Conservation (phyloP, 2,329 filamentous ascomycete genomes). For the Scleromitrula shiraiana region DNA sequence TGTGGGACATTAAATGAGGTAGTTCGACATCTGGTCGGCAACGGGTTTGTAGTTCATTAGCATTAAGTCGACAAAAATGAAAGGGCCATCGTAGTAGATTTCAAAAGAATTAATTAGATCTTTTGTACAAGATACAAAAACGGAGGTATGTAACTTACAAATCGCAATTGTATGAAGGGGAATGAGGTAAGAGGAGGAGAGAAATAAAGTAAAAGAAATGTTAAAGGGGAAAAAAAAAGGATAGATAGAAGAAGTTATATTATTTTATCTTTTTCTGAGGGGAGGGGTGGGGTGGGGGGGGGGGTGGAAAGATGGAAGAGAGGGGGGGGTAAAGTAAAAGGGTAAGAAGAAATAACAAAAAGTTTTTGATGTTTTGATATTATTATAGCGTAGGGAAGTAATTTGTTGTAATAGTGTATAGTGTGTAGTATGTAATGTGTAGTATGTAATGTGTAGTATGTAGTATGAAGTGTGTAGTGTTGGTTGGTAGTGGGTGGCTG, state of each 20-base stretch:
- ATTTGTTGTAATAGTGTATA: no score
- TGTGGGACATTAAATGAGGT: constrained; percentile 26
- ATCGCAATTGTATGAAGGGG: not conserved
- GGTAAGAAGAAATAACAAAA: no score
- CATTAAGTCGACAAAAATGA: not conserved
- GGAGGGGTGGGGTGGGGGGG: constrained; percentile 1
- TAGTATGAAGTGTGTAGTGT: no score
- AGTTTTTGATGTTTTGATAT: no score
- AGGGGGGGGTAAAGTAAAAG: no score
- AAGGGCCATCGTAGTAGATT: not conserved
- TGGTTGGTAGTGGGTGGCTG: no score
- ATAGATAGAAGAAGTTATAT: constrained; percentile 1
- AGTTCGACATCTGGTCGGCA: constrained; percentile 24
- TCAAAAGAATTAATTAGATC: not conserved
- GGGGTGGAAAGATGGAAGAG: not conserved
- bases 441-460: no score
- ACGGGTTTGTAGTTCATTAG: constrained; percentile 10
- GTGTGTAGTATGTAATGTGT: no score
- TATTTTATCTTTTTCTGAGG: no score
- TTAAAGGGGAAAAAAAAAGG: not conserved
- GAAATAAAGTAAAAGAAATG: not conserved
- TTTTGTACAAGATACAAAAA: not conserved
- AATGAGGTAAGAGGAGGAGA: not conserved
- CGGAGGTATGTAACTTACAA: not conserved
- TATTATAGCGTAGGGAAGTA: no score